Evolutionary conservation across 371 early-diverging fungal species (phyloP).

Genomic region (Apophysomyces elegans): DNA sequence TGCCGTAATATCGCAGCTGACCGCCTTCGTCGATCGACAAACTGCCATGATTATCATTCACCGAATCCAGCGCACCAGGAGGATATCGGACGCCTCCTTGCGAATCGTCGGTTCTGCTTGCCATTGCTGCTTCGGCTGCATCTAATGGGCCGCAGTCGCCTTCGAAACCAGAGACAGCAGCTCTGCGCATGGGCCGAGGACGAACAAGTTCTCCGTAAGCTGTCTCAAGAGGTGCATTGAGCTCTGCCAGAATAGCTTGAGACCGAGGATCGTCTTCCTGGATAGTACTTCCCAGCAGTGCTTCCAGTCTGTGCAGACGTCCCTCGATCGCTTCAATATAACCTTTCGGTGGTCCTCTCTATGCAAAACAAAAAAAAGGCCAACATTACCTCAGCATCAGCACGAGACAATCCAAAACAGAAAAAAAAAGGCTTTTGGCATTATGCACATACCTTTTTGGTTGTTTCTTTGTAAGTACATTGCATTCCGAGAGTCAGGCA

Average conservation of each 20-base stretch:
- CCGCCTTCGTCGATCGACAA: constrained; percentile 51
- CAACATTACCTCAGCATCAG: neutral
- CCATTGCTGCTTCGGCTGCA: constrained; percentile 14
- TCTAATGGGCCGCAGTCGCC: constrained; percentile 18
- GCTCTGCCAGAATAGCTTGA: constrained; percentile 59
- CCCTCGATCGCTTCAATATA: constrained; percentile 78
- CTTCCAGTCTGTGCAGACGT: constrained; percentile 67
- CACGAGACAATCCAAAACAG: neutral
- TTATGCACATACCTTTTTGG: constrained; percentile 39
- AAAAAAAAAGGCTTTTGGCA: neutral
- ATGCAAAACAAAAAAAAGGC: constrained; percentile 4
- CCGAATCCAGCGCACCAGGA: constrained; percentile 2
- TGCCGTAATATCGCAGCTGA: constrained; percentile 52
- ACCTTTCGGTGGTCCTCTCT: constrained; percentile 74
- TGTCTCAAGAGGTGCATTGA: constrained; percentile 56
- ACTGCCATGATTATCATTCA: constrained; percentile 27
- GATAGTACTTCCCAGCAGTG: constrained; percentile 59
- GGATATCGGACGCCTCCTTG: neutral
- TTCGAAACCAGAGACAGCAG: constrained; percentile 26
- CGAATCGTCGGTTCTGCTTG: constrained; percentile 1
- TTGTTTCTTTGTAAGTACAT: constrained; percentile 48
- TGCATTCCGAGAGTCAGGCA: constrained; percentile 31
- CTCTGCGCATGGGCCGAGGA: constrained; percentile 34
- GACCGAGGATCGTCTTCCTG: constrained; percentile 63
- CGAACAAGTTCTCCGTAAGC: constrained; percentile 49